Evolutionary conservation across 169 alveolate species (phyloP).

Genomic region (Eimeria zaria): DNA sequence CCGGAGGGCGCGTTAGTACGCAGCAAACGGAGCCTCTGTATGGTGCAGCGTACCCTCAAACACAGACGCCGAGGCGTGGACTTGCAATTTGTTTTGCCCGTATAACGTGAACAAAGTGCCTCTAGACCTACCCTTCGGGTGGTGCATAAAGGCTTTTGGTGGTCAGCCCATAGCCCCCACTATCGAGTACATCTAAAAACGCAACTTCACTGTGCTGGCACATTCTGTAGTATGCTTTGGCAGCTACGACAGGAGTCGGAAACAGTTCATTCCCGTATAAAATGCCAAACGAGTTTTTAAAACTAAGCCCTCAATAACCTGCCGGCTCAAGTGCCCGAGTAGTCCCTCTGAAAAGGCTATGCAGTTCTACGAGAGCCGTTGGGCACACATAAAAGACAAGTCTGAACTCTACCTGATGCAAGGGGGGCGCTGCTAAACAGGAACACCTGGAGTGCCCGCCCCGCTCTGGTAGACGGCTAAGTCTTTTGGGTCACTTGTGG

Average conservation of each 20-base stretch:
- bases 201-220: not conserved
- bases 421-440: not conserved
- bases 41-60: conserved; percentile 18
- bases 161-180: not conserved
- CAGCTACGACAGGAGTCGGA: not conserved
- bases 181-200: not conserved
- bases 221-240: not conserved
- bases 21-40: conserved; percentile 18
- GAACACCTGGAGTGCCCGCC: not conserved
- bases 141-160: not conserved
- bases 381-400: not conserved
- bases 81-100: conserved; percentile 47
- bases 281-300: not conserved
- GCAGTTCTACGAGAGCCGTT: not conserved
- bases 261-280: not conserved
- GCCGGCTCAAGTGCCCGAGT: not conserved
- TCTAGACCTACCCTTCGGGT: not conserved
- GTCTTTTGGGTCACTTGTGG: not conserved
- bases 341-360: not conserved
- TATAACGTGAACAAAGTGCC: not conserved
- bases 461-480: not conserved
- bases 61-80: conserved; percentile 23
- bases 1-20: conserved; percentile 8
- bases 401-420: not conserved
- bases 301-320: not conserved